phyloP scores from a whole-genome alignment of 371 early-diverging fungal genomes.

The Massospora cicadina region DNA sequence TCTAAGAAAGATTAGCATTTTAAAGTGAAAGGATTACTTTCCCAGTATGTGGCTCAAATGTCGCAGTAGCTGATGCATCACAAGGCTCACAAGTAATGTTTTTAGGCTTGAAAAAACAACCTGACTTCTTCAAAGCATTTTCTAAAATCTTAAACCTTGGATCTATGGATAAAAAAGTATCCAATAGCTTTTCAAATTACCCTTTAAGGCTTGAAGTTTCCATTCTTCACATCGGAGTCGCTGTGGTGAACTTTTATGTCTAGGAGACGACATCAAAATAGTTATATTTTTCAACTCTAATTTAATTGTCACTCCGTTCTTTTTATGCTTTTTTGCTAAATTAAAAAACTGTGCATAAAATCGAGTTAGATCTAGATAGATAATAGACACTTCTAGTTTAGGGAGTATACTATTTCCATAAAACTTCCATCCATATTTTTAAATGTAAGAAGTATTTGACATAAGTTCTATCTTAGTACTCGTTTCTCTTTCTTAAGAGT shows the following conservation, averaged over 20 bases:
- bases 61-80: neutral
- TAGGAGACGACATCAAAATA: too few species aligned
- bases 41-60: neutral
- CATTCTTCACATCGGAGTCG: neutral
- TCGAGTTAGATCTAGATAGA: too few species aligned
- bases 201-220: neutral
- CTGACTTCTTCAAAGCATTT: neutral
- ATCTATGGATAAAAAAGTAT: neutral
- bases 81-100: slow-evolving; percentile 3
- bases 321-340: too few species aligned
- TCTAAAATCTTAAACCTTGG: neutral
- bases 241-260: neutral
- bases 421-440: too few species aligned
- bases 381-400: too few species aligned
- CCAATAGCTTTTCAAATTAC: neutral
- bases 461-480: too few species aligned
- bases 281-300: too few species aligned
- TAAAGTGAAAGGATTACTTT: neutral
- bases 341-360: too few species aligned
- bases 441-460: too few species aligned
- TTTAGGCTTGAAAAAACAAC: neutral
- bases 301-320: too few species aligned
- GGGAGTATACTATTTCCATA: too few species aligned
- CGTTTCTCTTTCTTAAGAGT: too few species aligned
- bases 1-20: neutral